Base-by-base conservation (phyloP, 1,284 basidiomycete species). In the Paramarasmius palmivorus region DNA sequence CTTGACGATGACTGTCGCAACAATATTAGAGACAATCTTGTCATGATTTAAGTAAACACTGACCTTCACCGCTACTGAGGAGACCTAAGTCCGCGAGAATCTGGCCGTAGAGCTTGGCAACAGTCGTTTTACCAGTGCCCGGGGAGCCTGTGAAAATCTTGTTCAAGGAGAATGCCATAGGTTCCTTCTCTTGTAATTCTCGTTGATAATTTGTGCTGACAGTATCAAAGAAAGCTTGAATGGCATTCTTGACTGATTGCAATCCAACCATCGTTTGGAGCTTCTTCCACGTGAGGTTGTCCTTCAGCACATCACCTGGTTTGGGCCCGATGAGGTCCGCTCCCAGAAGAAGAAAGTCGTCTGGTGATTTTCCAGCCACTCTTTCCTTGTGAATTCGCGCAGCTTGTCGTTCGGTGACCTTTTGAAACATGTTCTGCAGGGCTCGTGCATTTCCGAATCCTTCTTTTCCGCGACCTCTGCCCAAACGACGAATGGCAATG, bases 391-490 rank as follows among this genome's bases (percentile, higher is more conserved):
- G 7, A 0, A 82, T 81, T 4, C 63, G 38, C 37, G 64, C 62
- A 4, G 80, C 75, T 22, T 73, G 69, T 26, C n/a, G n/a, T n/a
- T n/a, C n/a, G n/a, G n/a, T n/a, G 12, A 32, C 29, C 6, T 32
- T 75, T 73, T 10, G 64, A 61, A 41, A 86, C 73, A 32, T 59
- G 66, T 2, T 68, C 64, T 40, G 84, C 35, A 88, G 63, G 1
- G 79, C 83, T 1, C 86, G 73, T 12, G 84, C 85, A 57, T 88
- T 88, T 0, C 84, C 86, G 57, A 88, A 87, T 0, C 84, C 84
- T 10, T 73, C 67, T 14, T 61, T 56, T 15, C 78, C 80, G 14
- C 85, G 73, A 10, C 80, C 77, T 36, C 78, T 65, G 5, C 81
- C 83, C 3, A 87, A 64, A 4, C 84, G 77, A 10, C 75, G 72